Evolutionary conservation across 106 monocot species (phyloP).

Genomic region (Vanilla planifolia): DNA sequence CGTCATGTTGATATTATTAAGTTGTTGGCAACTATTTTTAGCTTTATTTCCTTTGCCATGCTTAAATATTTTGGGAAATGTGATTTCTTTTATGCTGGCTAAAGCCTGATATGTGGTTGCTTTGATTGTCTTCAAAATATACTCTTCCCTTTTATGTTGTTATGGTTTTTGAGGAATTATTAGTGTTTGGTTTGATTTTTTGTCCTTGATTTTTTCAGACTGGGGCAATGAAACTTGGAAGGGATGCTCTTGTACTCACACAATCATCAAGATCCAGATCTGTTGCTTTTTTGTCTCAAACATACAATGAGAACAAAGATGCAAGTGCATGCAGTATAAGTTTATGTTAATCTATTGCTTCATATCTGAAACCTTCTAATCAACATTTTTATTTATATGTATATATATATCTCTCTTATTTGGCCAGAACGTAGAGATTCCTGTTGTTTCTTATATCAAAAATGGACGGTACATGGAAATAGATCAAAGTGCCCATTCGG

Average conservation of each 20-base stretch:
- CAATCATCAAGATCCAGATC: constrained; percentile 59
- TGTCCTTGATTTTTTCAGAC: constrained; percentile 29
- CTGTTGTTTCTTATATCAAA: constrained; percentile 51
- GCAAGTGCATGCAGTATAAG: constrained; percentile 19
- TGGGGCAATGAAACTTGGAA: constrained; percentile 73
- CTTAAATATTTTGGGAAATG: no score
- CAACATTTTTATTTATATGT: neutral
- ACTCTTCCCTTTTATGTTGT: constrained; percentile 2
- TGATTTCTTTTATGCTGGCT: no score
- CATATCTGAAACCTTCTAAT: neutral
- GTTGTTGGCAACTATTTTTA: no score
- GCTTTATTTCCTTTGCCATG: neutral
- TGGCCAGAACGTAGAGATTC: constrained; percentile 74
- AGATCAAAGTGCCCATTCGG: constrained; percentile 53
- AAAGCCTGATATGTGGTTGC: neutral
- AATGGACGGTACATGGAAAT: constrained; percentile 62
- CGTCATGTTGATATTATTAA: no score
- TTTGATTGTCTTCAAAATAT: neutral
- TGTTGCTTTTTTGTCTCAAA: constrained; percentile 70
- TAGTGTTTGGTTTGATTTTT: no score
- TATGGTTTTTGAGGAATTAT: neutral
- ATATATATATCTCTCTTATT: no score
- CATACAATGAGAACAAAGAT: constrained; percentile 58
- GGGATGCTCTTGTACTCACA: constrained; percentile 66
- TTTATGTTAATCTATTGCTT: neutral